Evolutionary conservation across 768 basidiomycete genomes (phyloP), one percentile per base, ranked within the genome.

Genomic region (Naganishia antarctica): DNA sequence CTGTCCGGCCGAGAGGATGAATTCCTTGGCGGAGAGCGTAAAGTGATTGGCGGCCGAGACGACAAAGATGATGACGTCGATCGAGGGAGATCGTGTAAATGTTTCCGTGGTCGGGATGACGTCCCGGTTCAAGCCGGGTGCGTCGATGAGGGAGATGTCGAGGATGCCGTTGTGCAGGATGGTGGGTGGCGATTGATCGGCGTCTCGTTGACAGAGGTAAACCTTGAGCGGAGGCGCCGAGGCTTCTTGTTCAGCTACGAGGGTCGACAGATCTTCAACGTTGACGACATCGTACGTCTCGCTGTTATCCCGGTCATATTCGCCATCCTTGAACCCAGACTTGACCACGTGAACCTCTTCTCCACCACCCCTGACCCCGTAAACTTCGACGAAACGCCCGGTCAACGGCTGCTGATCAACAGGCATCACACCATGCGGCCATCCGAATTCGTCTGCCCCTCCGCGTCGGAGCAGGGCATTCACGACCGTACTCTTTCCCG

Each of bases 1-100:
- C 71, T 90, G 88, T 80, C 88, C 89, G 1, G 94, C 92, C 70
- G 85, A 90, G 81, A 81, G 84, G 49, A 99, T 83, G 82, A 99
- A 97, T 76, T 97, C 92, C 75, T 88, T 90, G 15, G 91, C 88
- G 4, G 91, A 94, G 21, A 93, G 83, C 0, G 96, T 99, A 77
- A 99, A 94, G 81, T 98, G 94, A 78, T 99, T 98, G 80, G 96
- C 93, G 3, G 96, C 91, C 0, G 90, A 91, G 53, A 96, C 92
- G 70, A 97, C 92, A 76, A 97, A 99, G 63, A 99, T 94, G 63
- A 99, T 85, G 25, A 99, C 94, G 75, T 99, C 96, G 47, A 99
- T 98, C 79, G 97, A 93, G 73, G 93, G 89, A 77, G 98, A 96
- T 18, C 91, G 89, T 34, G 93, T 85, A 70, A 99, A 98, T 57